Percentiles rank a stretch among this genome's conserved stretches.
phyloP scores from a whole-genome alignment of 768 basidiomycete genomes.

The Gloeophyllum trabeum region DNA sequence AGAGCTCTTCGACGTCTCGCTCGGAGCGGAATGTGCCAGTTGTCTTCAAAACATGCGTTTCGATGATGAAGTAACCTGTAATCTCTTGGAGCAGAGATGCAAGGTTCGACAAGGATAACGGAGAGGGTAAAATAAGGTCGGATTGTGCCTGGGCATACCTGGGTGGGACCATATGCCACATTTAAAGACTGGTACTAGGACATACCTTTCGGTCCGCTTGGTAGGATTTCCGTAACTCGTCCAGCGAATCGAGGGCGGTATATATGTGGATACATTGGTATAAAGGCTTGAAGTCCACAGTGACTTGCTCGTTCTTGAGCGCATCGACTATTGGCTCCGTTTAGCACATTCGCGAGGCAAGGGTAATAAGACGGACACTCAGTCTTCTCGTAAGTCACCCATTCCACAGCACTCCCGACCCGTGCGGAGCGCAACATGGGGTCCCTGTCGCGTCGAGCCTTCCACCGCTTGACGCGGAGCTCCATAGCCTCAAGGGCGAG shows the following conservation, averaged over 20 bases:
- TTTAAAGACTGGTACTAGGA: no score
- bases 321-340: conserved; percentile 54
- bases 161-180: background rate
- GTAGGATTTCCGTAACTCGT: conserved; percentile 83
- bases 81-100: conserved; percentile 83
- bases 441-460: conserved; percentile 74
- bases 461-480: conserved; percentile 71
- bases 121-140: conserved; percentile 78
- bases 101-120: conserved; percentile 55
- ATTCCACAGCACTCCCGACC: conserved; percentile 87
- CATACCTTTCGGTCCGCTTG: conserved; percentile 92
- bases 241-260: conserved; percentile 79
- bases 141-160: conserved; percentile 99
- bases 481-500: conserved; percentile 91
- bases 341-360: background rate
- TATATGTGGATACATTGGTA: conserved; percentile 98
- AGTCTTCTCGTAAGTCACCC: conserved; percentile 86
- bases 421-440: conserved; percentile 62
- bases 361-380: conserved; percentile 26
- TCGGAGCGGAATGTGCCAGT: conserved; percentile 85
- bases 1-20: conserved; percentile 88
- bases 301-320: conserved; percentile 80
- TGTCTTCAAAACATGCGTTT: conserved; percentile 82
- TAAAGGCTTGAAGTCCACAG: conserved; percentile 88
- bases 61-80: conserved; percentile 95